Evolutionary conservation across 495 filamentous ascomycete genomes (phyloP), one percentile per base, ranked within the genome.

Genomic region (Aspergillus incahuasiensis): DNA sequence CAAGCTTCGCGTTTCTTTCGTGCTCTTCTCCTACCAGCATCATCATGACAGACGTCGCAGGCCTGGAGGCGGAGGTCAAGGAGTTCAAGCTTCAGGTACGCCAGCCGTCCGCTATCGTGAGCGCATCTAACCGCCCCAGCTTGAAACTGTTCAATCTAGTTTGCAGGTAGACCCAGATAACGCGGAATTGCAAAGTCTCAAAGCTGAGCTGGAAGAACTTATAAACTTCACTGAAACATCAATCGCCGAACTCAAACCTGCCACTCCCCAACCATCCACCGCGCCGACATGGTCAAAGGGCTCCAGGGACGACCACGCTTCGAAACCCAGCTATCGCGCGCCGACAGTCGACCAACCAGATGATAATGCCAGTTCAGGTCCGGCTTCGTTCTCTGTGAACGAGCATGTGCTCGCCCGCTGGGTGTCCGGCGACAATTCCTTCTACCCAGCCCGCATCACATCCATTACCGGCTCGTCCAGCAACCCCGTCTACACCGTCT

Each of bases 391-490:
- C 69, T 81, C 88, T 48, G 90, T 97, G 57, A 96, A 96, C 63
- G 94, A 97, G 64, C 85, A 76, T 28, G 88, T 96, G 35, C 77
- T 95, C 67, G 94, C 92, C 21, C 89, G 89, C 67, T 98, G 91
- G 91, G 74, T 87, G 32, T 87, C 89, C 4, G 92, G 90, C 40
- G 94, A 97, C 68, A 89, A 89, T 64, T 79, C 80, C 7, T 96
- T 92, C 78, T 97, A 97, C 74, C 87, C 89, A 28, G 94, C 95
- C 38, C 85, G 89, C 55, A 95, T 98, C 71, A 94, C 88, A 16
- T 91, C 88, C 28, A 92, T 96, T 60, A 97, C 92, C 35, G 94
- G 94, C 58, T 94, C 90, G 5, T 86, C 86, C 18, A 87, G 83
- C 50, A 86, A 87, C 32, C 95, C 92, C 15, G 85, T 96, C 48